Percentiles rank a stretch among this genome's conserved stretches.
Conservation (phyloP, 768 basidiomycete species). For the Leccinum subgranulosum region DNA sequence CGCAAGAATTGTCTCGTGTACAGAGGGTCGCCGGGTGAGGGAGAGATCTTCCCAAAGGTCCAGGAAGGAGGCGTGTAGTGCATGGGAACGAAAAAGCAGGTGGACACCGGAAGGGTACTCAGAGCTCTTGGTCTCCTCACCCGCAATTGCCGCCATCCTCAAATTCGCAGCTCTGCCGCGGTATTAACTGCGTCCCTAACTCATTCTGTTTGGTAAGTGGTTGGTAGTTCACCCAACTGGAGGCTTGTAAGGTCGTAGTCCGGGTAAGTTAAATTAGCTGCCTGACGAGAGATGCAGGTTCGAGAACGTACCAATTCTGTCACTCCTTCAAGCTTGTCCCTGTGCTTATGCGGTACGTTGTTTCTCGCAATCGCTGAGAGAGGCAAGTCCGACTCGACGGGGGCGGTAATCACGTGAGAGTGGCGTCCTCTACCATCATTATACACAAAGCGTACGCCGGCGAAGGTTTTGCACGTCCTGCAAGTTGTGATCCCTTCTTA, state of each 20-base stretch:
- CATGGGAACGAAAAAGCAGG: background rate
- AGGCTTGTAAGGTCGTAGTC: too few relatives aligned
- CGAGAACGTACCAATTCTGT: background rate
- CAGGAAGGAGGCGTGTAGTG: background rate
- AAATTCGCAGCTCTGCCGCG: background rate
- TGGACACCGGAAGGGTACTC: background rate
- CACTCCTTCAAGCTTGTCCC: too few relatives aligned
- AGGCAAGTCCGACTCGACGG: too few relatives aligned
- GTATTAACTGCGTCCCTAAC: background rate
- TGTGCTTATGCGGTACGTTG: too few relatives aligned
- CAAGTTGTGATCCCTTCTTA: too few relatives aligned
- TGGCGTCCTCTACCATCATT: too few relatives aligned
- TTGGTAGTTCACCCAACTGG: too few relatives aligned
- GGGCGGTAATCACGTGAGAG: too few relatives aligned
- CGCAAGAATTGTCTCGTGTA: constrained; percentile 26
- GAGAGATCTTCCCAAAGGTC: constrained; percentile 35
- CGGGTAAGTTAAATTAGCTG: background rate
- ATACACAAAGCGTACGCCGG: too few relatives aligned
- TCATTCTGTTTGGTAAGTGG: too few relatives aligned
- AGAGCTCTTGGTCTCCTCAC: background rate
- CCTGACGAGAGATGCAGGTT: background rate
- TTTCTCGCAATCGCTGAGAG: too few relatives aligned
- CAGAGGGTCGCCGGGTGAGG: constrained; percentile 33
- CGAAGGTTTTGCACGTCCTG: too few relatives aligned
- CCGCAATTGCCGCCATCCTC: background rate